Conservation (phyloP, 805 yeast species). For the Candida boleticola region DNA sequence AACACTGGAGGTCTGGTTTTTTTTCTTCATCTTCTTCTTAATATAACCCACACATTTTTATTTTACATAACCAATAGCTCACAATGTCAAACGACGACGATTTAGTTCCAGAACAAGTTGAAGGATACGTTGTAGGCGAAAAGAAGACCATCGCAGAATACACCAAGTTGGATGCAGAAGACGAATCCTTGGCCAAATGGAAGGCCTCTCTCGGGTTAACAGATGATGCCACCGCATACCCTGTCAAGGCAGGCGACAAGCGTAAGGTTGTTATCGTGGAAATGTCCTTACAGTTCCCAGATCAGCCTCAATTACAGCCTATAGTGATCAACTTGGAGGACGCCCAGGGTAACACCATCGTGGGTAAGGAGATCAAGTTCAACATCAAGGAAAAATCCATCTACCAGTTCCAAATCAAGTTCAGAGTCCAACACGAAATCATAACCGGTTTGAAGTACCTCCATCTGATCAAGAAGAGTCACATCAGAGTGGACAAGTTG, state of each 20-base stretch:
- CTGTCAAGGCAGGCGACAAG: slow-evolving; percentile 66
- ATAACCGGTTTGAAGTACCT: slow-evolving; percentile 87
- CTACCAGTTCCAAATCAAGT: slow-evolving; percentile 70
- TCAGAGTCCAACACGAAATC: slow-evolving; percentile 86
- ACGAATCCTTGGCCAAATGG: slow-evolving; percentile 89
- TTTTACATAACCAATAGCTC: background rate
- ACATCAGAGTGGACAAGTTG: slow-evolving; percentile 79
- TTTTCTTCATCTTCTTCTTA: background rate
- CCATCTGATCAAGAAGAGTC: slow-evolving; percentile 82
- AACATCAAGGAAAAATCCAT: slow-evolving; percentile 75
- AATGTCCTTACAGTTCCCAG: slow-evolving; percentile 69
- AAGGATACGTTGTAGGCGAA: slow-evolving; percentile 63
- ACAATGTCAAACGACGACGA: slow-evolving; percentile 43
- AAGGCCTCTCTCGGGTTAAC: slow-evolving; percentile 80
- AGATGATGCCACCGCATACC: slow-evolving; percentile 51
- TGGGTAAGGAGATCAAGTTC: slow-evolving; percentile 63
- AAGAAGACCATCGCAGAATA: slow-evolving; percentile 84
- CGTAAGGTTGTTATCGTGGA: slow-evolving; percentile 78
- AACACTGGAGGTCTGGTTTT: too few relatives aligned
- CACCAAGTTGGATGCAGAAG: slow-evolving; percentile 80
- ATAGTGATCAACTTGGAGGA: slow-evolving; percentile 69
- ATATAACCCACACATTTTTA: background rate
- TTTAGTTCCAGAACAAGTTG: slow-evolving; percentile 58
- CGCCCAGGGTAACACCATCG: slow-evolving; percentile 50
- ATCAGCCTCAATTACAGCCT: slow-evolving; percentile 53